These are phyloP conservation scores for Cardamine chenopodiifolia DNA, from an alignment of 345 rosid genomes.

Conservation along the genomic window DNA sequence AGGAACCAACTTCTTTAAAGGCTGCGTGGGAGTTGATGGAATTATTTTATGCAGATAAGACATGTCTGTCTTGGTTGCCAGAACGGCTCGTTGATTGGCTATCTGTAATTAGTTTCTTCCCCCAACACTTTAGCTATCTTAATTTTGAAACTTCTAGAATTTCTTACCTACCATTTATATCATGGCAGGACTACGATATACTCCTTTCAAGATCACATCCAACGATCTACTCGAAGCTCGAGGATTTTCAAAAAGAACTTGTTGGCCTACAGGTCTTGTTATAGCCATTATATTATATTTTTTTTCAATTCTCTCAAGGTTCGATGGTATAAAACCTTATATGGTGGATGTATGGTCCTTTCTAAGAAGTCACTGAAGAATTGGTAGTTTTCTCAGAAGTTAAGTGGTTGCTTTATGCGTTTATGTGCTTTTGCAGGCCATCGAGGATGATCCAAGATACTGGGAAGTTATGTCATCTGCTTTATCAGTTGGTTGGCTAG, in stretches of 20 bases:
- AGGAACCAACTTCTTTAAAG: slow-evolving; percentile 66
- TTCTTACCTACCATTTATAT: slow-evolving; percentile 13
- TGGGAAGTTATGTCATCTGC: slow-evolving; percentile 89
- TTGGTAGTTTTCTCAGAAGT: neutral
- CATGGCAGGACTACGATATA: slow-evolving; percentile 74
- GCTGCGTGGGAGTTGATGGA: slow-evolving; percentile 99
- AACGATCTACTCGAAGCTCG: slow-evolving; percentile 73
- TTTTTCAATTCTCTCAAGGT: neutral
- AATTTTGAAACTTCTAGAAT: neutral
- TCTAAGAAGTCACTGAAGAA: neutral
- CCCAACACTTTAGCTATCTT: neutral
- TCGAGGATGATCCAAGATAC: slow-evolving; percentile 76
- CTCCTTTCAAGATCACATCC: slow-evolving; percentile 61
- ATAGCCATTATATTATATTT: neutral
- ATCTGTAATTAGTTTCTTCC: slow-evolving; percentile 65
- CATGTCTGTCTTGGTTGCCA: slow-evolving; percentile 76
- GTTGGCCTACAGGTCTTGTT: slow-evolving; percentile 68
- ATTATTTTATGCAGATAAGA: slow-evolving; percentile 73
- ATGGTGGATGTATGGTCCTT: slow-evolving; percentile 6
- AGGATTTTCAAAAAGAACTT: slow-evolving; percentile 71
- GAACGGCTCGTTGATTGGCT: slow-evolving; percentile 91
- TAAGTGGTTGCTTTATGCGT: slow-evolving; percentile 9
- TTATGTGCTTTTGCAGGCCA: slow-evolving; percentile 51
- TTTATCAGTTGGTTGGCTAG: slow-evolving; percentile 89
- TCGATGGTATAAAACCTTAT: slow-evolving; percentile 6